These are phyloP conservation scores for Hypoxylon sp. DNA, from an alignment of 2,329 filamentous ascomycete genomes.

Conservation along the genomic window DNA sequence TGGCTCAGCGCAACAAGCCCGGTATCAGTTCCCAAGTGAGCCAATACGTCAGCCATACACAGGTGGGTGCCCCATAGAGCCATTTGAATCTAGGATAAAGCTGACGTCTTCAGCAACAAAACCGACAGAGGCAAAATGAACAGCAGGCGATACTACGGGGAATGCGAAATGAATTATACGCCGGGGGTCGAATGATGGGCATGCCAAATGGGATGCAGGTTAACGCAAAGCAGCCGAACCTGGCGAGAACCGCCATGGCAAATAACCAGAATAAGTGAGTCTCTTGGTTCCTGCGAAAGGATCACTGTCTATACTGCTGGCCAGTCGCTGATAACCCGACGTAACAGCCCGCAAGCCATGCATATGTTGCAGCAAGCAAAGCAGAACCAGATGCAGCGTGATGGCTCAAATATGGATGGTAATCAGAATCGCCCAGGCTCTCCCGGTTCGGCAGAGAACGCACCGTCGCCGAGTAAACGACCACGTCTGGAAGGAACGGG, in stretches of 20 bases:
- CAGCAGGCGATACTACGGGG: conserved; percentile 82
- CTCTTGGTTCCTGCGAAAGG: conserved; percentile 34
- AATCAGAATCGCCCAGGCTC: conserved; percentile 85
- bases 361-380: conserved; percentile 75
- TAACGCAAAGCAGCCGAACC: conserved; percentile 69
- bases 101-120: conserved; percentile 67
- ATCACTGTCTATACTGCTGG: neutral
- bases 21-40: conserved; percentile 72
- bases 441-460: conserved; percentile 85
- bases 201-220: conserved; percentile 72
- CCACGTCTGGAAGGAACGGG: conserved; percentile 81
- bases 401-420: conserved; percentile 88
- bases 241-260: conserved; percentile 81
- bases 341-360: conserved; percentile 73
- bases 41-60: conserved; percentile 84
- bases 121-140: conserved; percentile 78
- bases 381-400: conserved; percentile 86
- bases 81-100: conserved; percentile 27
- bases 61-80: conserved; percentile 68
- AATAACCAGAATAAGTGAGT: conserved; percentile 81
- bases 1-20: conserved; percentile 78
- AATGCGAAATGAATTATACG: conserved; percentile 73
- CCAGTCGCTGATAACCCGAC: conserved; percentile 37
- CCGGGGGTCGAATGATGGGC: conserved; percentile 75
- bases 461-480: conserved; percentile 91